Conservation (phyloP, 1,284 basidiomycete species). For the Fomitopsis schrenkii region DNA sequence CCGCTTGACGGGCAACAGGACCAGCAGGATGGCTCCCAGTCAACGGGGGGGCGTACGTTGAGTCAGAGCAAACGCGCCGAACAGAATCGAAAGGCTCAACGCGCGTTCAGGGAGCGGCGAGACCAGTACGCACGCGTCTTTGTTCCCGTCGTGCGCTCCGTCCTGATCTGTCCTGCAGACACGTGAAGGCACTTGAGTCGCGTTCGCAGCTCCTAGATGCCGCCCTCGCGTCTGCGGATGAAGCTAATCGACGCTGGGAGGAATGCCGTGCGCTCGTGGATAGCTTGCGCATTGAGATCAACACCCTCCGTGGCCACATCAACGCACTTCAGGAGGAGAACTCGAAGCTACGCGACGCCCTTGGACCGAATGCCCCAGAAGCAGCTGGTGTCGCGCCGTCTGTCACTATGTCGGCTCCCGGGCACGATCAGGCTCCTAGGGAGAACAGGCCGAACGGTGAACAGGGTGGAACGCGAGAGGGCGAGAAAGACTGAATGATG, state of each 20-base stretch:
- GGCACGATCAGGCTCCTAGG: not conserved
- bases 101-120: constrained; percentile 78
- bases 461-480: constrained; percentile 2
- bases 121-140: constrained; percentile 62
- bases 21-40: constrained; percentile 18
- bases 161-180: constrained; percentile 37
- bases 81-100: constrained; percentile 82
- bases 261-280: constrained; percentile 79
- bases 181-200: constrained; percentile 79
- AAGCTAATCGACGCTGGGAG: constrained; percentile 82
- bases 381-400: not conserved
- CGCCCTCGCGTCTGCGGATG: constrained; percentile 77
- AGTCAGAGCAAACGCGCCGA: constrained; percentile 80
- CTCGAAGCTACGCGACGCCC: constrained; percentile 1
- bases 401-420: not conserved
- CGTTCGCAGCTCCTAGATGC: constrained; percentile 78
- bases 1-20: constrained; percentile 18
- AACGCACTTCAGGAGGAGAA: constrained; percentile 26
- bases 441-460: constrained; percentile 10
- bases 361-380: not conserved
- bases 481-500: constrained; percentile 1
- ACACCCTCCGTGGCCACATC: constrained; percentile 45
- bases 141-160: constrained; percentile 4
- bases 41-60: constrained; percentile 43
- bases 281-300: constrained; percentile 76